Conservation (phyloP, 2,329 filamentous ascomycete species). For the Colletotrichum cordylinicola region DNA sequence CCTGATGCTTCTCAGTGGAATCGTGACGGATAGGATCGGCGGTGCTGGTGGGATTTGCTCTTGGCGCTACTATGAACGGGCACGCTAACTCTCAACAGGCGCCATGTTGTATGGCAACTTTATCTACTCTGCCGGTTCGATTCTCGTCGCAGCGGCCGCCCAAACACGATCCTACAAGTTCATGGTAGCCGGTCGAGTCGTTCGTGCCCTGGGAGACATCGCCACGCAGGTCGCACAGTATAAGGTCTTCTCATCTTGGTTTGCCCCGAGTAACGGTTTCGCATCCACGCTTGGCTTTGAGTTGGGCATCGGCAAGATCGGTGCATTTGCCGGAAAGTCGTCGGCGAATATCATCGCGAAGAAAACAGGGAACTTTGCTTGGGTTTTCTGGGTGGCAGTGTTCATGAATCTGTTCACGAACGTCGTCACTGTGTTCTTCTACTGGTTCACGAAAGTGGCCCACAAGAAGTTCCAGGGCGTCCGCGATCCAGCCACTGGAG, state of each 20-base stretch:
- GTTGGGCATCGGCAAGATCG: constrained; percentile 66
- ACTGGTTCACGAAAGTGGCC: constrained; percentile 59
- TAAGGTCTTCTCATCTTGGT: constrained; percentile 70
- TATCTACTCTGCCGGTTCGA: constrained; percentile 61
- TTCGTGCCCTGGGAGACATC: constrained; percentile 65
- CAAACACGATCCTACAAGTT: constrained; percentile 62
- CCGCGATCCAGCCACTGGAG: constrained; percentile 61
- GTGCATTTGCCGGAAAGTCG: constrained; percentile 64
- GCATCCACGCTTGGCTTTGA: constrained; percentile 67
- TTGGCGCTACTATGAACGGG: rapidly evolving
- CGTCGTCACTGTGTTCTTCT: constrained; percentile 56
- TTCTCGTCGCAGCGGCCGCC: constrained; percentile 63
- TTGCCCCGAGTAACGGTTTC: constrained; percentile 65
- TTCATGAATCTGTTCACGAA: constrained; percentile 72
- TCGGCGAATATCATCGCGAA: constrained; percentile 64
- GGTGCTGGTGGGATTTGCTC: constrained; percentile 48
- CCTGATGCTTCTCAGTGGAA: constrained; percentile 58
- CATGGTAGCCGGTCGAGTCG: constrained; percentile 62
- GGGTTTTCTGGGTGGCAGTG: constrained; percentile 66
- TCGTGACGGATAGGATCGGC: constrained; percentile 63
- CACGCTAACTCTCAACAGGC: background rate
- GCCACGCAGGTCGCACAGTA: constrained; percentile 70
- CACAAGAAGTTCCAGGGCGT: constrained; percentile 51
- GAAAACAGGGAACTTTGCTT: constrained; percentile 63
- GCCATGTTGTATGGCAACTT: constrained; percentile 43